Conservation (phyloP, 2,329 filamentous ascomycete species). For the Madurella mycetomatis region DNA sequence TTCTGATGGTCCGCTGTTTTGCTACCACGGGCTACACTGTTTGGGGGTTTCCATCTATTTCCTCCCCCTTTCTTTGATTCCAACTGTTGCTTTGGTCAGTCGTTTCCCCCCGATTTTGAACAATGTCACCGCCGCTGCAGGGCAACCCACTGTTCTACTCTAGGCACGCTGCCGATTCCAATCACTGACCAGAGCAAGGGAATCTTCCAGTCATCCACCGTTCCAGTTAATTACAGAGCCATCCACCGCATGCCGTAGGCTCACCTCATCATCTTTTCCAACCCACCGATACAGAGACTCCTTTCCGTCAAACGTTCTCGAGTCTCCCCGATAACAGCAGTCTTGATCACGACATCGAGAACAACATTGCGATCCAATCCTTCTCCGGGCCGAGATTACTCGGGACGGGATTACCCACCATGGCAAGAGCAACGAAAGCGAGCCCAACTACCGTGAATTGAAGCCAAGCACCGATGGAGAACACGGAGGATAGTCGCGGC, state of each 20-base stretch:
- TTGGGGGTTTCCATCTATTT: not conserved
- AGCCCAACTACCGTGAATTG: not conserved
- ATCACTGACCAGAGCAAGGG: not conserved
- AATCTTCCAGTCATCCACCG: not conserved
- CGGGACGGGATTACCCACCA: not conserved
- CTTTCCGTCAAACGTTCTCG: not conserved
- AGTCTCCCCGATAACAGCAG: conserved; percentile 1
- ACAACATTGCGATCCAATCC: conserved; percentile 10
- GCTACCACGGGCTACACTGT: no score
- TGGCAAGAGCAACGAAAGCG: not conserved
- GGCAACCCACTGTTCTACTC: not conserved
- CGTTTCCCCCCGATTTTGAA: not conserved
- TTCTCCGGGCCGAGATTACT: conserved; percentile 5
- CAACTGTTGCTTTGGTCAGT: not conserved
- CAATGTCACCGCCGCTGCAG: conserved; percentile 5
- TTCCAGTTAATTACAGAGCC: not conserved
- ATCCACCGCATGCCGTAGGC: not conserved
- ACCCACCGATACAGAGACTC: not conserved
- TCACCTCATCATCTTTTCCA: not conserved
- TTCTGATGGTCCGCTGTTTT: no score
- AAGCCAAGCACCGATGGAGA: not conserved
- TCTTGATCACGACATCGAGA: conserved; percentile 12
- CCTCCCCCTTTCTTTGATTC: not conserved
- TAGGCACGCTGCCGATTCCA: not conserved
- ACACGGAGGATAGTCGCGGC: conserved; percentile 23